Evolutionary conservation across 495 filamentous ascomycete species (phyloP).

Genomic region (Lepraria neglecta): DNA sequence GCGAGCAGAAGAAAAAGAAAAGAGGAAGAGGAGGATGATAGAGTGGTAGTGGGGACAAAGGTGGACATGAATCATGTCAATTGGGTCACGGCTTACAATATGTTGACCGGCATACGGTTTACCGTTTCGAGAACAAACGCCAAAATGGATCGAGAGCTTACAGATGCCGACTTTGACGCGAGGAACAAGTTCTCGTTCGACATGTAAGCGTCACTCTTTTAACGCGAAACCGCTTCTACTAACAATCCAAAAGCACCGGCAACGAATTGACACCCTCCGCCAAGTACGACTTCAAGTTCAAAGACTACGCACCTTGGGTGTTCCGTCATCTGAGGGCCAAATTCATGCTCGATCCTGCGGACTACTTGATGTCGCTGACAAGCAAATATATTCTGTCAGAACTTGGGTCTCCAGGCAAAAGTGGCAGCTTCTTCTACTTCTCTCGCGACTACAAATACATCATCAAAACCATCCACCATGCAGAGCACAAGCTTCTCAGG

Average conservation of each 20-base stretch:
- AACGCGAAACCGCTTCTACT: constrained; percentile 17
- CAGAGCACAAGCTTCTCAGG: constrained; percentile 89
- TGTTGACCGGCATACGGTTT: constrained; percentile 98
- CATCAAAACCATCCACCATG: constrained; percentile 98
- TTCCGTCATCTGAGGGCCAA: constrained; percentile 86
- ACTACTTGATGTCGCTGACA: constrained; percentile 97
- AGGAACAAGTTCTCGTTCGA: constrained; percentile 98
- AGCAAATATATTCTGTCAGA: constrained; percentile 99
- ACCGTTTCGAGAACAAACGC: constrained; percentile 94
- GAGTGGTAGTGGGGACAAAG: constrained; percentile 93
- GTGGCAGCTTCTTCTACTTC: constrained; percentile 99
- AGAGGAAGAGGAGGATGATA: constrained; percentile 89
- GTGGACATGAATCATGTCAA: constrained; percentile 97
- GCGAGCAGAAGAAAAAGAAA: constrained; percentile 72
- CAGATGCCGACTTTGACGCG: constrained; percentile 82
- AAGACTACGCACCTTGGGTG: constrained; percentile 99
- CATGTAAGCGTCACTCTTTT: constrained; percentile 52
- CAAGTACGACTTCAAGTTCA: constrained; percentile 99
- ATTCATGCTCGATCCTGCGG: constrained; percentile 89
- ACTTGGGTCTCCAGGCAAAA: constrained; percentile 94
- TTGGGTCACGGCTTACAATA: constrained; percentile 98
- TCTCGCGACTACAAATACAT: constrained; percentile 99
- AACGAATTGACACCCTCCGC: constrained; percentile 96
- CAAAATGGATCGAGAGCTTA: constrained; percentile 84
- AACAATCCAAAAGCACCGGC: constrained; percentile 57